phyloP scores from a whole-genome alignment of 768 basidiomycete genomes.

The Suillus placidus region DNA sequence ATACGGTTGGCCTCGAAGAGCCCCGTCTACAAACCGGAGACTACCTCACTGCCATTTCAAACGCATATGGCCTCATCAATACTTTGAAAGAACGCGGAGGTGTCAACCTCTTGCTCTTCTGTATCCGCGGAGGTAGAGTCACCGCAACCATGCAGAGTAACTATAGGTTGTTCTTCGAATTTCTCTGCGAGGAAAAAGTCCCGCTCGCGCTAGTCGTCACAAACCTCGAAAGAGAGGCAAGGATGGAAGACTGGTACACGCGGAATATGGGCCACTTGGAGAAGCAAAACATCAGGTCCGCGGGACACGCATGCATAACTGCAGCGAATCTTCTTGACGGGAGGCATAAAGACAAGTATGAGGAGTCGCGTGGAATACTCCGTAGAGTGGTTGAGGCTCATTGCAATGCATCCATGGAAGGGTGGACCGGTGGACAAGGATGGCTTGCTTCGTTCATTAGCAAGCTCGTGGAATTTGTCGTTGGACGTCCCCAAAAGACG shows the following conservation, averaged over 20 bases:
- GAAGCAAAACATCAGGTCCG: slow-evolving; percentile 29
- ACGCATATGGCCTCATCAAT: slow-evolving; percentile 37
- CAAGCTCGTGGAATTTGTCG: slow-evolving; percentile 21
- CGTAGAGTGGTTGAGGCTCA: background rate
- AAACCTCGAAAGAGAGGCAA: slow-evolving; percentile 40
- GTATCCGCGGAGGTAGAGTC: slow-evolving; percentile 45
- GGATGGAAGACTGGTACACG: slow-evolving; percentile 40
- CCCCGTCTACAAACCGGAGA: slow-evolving; percentile 29
- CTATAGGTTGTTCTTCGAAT: slow-evolving; percentile 45
- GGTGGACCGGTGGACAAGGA: slow-evolving; percentile 14
- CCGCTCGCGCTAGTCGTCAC: slow-evolving; percentile 39
- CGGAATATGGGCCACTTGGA: slow-evolving; percentile 29
- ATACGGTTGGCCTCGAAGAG: slow-evolving; percentile 41
- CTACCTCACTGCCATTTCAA: slow-evolving; percentile 32
- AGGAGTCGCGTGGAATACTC: slow-evolving; percentile 30
- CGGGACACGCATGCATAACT: slow-evolving; percentile 46
- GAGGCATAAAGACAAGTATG: slow-evolving; percentile 34
- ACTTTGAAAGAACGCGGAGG: slow-evolving; percentile 35
- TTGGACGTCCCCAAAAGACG: slow-evolving; percentile 20
- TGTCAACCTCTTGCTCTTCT: slow-evolving; percentile 44
- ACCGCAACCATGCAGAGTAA: slow-evolving; percentile 40
- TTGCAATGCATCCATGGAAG: background rate
- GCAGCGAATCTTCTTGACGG: slow-evolving; percentile 27
- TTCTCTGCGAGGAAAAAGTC: slow-evolving; percentile 40
- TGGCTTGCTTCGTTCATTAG: slow-evolving; percentile 23